Evolutionary conservation across 2,329 filamentous ascomycete species (phyloP).

Genomic region (Aspergillus brunneoviolaceus): DNA sequence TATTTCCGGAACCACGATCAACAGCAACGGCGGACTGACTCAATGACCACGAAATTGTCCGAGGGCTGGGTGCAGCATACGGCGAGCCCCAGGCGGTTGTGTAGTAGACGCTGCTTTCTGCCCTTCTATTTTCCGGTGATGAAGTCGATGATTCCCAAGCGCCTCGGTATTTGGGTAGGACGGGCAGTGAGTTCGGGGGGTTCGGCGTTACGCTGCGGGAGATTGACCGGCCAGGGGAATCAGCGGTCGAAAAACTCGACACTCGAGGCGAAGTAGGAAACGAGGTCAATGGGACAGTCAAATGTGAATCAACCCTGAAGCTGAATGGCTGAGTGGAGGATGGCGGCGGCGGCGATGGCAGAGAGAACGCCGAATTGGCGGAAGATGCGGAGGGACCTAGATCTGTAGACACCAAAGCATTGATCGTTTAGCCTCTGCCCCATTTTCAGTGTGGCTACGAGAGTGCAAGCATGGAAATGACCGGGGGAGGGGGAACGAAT

Average conservation of each 20-base stretch:
- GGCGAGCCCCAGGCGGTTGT: slow-evolving; percentile 92
- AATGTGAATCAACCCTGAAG: slow-evolving; percentile 31
- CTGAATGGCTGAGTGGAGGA: slow-evolving; percentile 28
- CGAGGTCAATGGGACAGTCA: slow-evolving; percentile 32
- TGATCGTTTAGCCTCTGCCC: slow-evolving; percentile 14
- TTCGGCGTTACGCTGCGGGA: slow-evolving; percentile 29
- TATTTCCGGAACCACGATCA: slow-evolving; percentile 33
- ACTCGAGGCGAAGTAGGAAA: slow-evolving; percentile 38
- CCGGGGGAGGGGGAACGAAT: not conserved
- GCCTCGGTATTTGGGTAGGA: slow-evolving; percentile 33
- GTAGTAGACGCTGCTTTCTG: slow-evolving; percentile 56
- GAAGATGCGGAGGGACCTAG: slow-evolving; percentile 38
- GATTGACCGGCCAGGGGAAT: slow-evolving; percentile 33
- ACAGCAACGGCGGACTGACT: slow-evolving; percentile 48
- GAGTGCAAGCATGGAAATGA: not conserved
- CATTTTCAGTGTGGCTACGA: slow-evolving; percentile 3
- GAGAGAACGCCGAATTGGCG: slow-evolving; percentile 39
- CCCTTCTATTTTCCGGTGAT: slow-evolving; percentile 43
- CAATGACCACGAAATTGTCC: slow-evolving; percentile 40
- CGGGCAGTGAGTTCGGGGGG: slow-evolving; percentile 30
- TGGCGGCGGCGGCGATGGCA: slow-evolving; percentile 28
- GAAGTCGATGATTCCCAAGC: slow-evolving; percentile 39
- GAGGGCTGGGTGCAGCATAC: slow-evolving; percentile 65
- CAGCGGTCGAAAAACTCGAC: slow-evolving; percentile 37
- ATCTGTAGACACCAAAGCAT: slow-evolving; percentile 30